Base-by-base conservation (phyloP, 805 yeast genomes). In the Pichia gijzeniarum region DNA sequence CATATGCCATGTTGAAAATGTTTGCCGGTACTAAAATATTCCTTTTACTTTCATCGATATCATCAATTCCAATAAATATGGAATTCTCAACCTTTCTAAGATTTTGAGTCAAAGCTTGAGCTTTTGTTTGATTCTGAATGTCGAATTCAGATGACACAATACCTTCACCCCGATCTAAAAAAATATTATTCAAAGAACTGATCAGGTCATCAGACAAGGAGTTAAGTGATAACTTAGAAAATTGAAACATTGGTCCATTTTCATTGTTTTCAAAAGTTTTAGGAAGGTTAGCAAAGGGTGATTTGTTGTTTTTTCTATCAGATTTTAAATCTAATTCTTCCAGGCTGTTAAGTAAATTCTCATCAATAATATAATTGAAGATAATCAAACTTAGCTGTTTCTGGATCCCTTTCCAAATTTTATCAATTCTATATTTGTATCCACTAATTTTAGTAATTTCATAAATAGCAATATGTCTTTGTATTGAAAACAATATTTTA, bases 1-100 rank as follows among this genome's bases (percentile, higher is more conserved):
- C 74, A 5, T 85, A 73, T 52, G 90, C 74, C 82, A 90, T 86
- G 55, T 89, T 87, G 63, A 84, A 80, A 14, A 88, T 73, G 56
- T 79, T 80, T 2, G 87, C 79, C 0, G 80, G 78, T 2, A 85
- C 84, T 33, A 87, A 63, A 3, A 80, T 72, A 49, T 82, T 80
- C 43, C 82, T 81, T 53, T 76, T 73, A 19, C 78, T 70, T 48
- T 72, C 72, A 18, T 46, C 36, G 4, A 48, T 22, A 3, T 76
- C 67, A 51, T 80, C 87, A 49, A 72, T 78, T 36, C 80, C 79
- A 37, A 85, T 76, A 53, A 76, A 85, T 5, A 76, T 67, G 1
- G 74, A 60, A 37, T 52, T 56, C 10, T 41, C 53, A 14, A 34
- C 20, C 7, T 42, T 41, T 7, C 28, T 10, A 25, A 7, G 28